phyloP scores from a whole-genome alignment of 2,329 filamentous ascomycete genomes.

The Sordariomycetes sp. region DNA sequence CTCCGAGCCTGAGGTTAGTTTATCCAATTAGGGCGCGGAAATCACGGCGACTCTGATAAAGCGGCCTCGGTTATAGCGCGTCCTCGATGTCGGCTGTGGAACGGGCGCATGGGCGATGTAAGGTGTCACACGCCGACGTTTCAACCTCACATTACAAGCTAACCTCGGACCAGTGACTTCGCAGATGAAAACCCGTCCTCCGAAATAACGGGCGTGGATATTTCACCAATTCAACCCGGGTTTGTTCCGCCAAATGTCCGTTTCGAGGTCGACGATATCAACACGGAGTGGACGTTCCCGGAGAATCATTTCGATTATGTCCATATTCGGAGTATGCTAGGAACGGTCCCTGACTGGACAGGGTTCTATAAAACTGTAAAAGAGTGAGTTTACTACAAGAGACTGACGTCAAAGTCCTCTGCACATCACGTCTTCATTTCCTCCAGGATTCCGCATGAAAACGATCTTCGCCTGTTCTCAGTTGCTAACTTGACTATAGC shows the following conservation, averaged over 20 bases:
- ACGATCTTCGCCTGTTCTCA: neutral
- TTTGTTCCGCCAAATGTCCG: constrained; percentile 48
- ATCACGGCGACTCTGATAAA: neutral
- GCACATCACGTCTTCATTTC: neutral
- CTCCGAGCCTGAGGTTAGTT: no score
- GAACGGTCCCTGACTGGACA: constrained; percentile 17
- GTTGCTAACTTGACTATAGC: constrained; percentile 5
- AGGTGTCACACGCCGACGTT: neutral
- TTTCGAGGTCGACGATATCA: constrained; percentile 53
- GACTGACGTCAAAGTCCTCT: neutral
- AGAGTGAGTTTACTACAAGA: no score
- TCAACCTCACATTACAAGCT: neutral
- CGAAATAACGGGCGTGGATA: constrained; percentile 32
- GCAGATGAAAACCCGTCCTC: constrained; percentile 28
- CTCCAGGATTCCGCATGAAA: neutral
- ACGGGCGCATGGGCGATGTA: constrained; percentile 40
- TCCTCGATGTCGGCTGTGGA: constrained; percentile 46
- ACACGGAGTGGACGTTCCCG: constrained; percentile 28
- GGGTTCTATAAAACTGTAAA: constrained; percentile 12
- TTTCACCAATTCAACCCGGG: constrained; percentile 44
- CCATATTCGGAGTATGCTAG: constrained; percentile 9
- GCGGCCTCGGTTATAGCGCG: constrained; percentile 15
- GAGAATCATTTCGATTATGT: constrained; percentile 24
- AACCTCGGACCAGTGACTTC: constrained; percentile 15
- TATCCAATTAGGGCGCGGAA: no score